These are phyloP conservation scores for Fusarium napiforme DNA, from an alignment of 2,329 filamentous ascomycete genomes.

Conservation along the genomic window DNA sequence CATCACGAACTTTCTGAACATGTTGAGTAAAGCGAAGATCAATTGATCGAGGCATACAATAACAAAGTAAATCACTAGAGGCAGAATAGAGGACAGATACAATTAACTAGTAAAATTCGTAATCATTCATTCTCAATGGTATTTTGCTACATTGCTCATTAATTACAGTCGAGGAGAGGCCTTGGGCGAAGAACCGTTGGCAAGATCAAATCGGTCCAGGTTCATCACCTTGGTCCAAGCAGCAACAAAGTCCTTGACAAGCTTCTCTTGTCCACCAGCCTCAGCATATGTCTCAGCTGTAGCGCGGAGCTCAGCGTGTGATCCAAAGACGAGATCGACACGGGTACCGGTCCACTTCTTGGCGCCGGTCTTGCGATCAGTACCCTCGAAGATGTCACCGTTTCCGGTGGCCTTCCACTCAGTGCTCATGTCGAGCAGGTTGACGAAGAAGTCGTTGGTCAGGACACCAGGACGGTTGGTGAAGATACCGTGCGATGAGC, in stretches of 20 bases:
- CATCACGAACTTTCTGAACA: background rate
- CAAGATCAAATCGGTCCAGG: conserved; percentile 73
- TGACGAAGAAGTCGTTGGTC: conserved; percentile 85
- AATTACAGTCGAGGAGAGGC: conserved; percentile 39
- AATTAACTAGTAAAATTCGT: conserved; percentile 6
- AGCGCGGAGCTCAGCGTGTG: conserved; percentile 77
- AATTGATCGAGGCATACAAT: background rate
- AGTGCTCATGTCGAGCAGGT: conserved; percentile 76
- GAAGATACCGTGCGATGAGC: conserved; percentile 73
- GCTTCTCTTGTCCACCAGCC: conserved; percentile 68
- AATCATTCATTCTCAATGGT: conserved; percentile 36
- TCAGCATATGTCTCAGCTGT: conserved; percentile 76
- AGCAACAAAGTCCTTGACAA: conserved; percentile 76
- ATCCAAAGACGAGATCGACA: conserved; percentile 76
- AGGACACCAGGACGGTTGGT: conserved; percentile 74
- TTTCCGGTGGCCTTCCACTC: conserved; percentile 64
- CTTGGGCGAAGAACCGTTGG: conserved; percentile 4
- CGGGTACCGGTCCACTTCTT: conserved; percentile 78
- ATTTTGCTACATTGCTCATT: conserved; percentile 40
- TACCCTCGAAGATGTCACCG: conserved; percentile 70
- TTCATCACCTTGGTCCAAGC: conserved; percentile 82
- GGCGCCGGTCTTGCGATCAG: conserved; percentile 72
- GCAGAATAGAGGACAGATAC: background rate
- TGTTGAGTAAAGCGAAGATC: background rate
- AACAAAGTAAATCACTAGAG: background rate